Conservation (phyloP, 805 yeast species). For the Ogataea nitratoaversa region DNA sequence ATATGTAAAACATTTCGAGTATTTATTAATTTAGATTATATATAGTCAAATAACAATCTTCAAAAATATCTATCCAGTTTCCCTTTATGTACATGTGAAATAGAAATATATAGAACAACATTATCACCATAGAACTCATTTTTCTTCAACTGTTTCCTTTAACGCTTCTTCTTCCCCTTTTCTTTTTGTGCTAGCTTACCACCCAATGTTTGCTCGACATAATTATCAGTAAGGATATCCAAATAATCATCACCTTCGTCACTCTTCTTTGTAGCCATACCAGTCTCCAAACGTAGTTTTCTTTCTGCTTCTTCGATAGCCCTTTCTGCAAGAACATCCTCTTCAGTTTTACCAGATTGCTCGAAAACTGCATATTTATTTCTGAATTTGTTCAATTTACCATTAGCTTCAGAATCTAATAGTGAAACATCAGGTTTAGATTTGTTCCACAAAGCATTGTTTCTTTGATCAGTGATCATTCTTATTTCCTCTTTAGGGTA, state of each 20-base stretch:
- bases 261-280: conserved; percentile 19
- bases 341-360: conserved; percentile 30
- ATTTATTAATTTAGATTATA: too few species aligned
- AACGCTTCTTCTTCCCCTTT: conserved; percentile 24
- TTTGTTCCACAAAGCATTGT: conserved; percentile 84
- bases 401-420: conserved; percentile 79
- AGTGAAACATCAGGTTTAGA: conserved; percentile 71
- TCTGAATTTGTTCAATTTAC: conserved; percentile 72
- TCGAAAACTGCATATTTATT: conserved; percentile 56
- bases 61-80: neutral
- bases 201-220: conserved; percentile 33
- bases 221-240: conserved; percentile 50
- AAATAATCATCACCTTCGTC: conserved; percentile 43
- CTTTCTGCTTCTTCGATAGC: conserved; percentile 27
- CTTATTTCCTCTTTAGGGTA: conserved; percentile 84
- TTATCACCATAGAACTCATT: too few species aligned
- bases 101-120: too few species aligned
- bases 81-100: neutral
- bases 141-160: too few species aligned
- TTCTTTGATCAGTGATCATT: conserved; percentile 85
- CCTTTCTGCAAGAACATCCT: conserved; percentile 22
- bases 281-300: conserved; percentile 26
- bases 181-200: conserved; percentile 32
- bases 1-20: too few species aligned
- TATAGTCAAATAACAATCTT: too few species aligned